Evolutionary conservation across 257 asterid species (phyloP).

Genomic region (Nicotiana noctiflora): DNA sequence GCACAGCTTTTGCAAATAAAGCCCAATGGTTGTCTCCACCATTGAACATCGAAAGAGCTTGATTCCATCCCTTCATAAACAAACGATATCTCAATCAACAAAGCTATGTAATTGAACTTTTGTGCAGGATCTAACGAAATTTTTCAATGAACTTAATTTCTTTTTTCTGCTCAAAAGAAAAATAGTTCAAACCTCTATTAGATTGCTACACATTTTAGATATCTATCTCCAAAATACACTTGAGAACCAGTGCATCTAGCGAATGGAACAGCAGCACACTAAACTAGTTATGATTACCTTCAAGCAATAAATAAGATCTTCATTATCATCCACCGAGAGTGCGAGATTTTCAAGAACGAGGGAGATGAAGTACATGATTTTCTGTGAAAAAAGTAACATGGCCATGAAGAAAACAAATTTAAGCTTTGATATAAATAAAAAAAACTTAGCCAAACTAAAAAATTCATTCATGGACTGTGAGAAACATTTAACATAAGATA

Average conservation of each 20-base stretch:
- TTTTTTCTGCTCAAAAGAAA: not conserved
- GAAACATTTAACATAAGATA: constrained; percentile 17
- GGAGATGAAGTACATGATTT: constrained; percentile 82
- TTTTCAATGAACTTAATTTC: not conserved
- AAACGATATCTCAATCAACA: constrained; percentile 16
- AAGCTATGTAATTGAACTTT: not conserved
- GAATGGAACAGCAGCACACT: not conserved
- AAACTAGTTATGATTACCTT: constrained; percentile 42
- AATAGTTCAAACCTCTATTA: not conserved
- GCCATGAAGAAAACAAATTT: constrained; percentile 10
- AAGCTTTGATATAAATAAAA: not conserved
- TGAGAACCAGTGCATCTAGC: not conserved
- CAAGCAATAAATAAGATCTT: constrained; percentile 83
- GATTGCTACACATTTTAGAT: not conserved
- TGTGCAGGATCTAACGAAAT: not conserved
- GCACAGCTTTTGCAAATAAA: constrained; percentile 88
- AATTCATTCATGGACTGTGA: not conserved
- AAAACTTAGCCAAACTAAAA: constrained; percentile 7
- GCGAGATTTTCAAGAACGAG: constrained; percentile 86
- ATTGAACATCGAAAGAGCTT: constrained; percentile 62
- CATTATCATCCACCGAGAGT: constrained; percentile 77
- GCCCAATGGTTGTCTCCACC: constrained; percentile 64
- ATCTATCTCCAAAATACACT: not conserved
- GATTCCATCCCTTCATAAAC: constrained; percentile 78
- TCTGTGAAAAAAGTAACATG: constrained; percentile 45